Conservation (phyloP, 73 alveolate genomes). For the Uronychia setigera region DNA sequence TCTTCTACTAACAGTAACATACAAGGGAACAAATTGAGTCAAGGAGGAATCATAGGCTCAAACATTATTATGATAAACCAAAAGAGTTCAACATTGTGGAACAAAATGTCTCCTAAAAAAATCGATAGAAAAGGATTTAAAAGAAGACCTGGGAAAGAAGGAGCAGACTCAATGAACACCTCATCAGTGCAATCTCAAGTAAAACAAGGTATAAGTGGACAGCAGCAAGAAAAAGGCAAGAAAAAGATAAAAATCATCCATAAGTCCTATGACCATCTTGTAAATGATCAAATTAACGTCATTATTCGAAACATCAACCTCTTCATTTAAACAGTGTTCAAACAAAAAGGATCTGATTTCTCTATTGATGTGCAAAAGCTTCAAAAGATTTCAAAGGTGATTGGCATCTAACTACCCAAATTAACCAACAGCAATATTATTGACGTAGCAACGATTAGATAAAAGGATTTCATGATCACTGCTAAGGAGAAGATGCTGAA, state of each 20-base stretch:
- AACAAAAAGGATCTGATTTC: background rate
- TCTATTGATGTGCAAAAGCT: background rate
- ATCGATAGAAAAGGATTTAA: background rate
- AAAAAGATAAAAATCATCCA: background rate
- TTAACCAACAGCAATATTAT: background rate
- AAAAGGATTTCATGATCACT: background rate
- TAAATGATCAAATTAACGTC: background rate
- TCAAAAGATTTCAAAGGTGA: background rate
- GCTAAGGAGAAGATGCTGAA: constrained; percentile 8
- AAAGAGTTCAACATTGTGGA: background rate
- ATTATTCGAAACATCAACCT: background rate
- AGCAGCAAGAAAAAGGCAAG: background rate
- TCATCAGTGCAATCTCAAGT: too few relatives aligned
- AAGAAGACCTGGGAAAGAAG: background rate
- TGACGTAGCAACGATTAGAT: background rate
- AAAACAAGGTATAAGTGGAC: background rate
- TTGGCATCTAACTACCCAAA: background rate
- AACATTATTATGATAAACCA: background rate
- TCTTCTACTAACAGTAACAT: background rate
- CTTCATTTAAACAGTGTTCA: background rate
- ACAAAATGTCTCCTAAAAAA: background rate
- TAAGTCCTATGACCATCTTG: background rate
- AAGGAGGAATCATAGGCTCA: background rate
- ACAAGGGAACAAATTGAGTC: background rate
- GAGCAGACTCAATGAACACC: background rate